phyloP scores from a whole-genome alignment of 2,329 filamentous ascomycete genomes.

The Drechslera avenae region DNA sequence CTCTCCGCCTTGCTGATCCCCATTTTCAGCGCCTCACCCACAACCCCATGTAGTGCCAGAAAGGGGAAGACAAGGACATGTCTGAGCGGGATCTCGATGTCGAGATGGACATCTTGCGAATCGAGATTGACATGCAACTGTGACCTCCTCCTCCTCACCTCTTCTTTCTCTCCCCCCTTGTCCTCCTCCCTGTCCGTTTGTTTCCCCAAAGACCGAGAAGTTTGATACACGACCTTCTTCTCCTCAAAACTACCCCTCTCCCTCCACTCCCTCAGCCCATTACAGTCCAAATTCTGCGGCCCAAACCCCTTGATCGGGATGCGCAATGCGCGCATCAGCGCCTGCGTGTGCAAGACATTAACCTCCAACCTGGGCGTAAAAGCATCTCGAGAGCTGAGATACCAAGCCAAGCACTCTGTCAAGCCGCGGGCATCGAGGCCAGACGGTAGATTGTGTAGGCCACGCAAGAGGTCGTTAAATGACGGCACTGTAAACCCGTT shows the following conservation, averaged over 20 bases:
- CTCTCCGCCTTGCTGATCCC: conserved; percentile 27
- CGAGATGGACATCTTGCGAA: conserved; percentile 9
- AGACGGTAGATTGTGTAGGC: conserved; percentile 22
- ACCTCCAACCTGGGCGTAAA: conserved; percentile 32
- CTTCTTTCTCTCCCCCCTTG: no score
- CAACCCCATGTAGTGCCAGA: conserved; percentile 18
- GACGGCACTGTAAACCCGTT: conserved; percentile 19
- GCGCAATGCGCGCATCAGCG: conserved; percentile 26
- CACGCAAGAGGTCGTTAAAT: conserved; percentile 28
- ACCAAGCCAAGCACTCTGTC: conserved; percentile 31
- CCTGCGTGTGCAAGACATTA: conserved; percentile 35
- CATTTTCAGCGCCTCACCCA: conserved; percentile 22
- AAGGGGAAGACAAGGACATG: conserved; percentile 31
- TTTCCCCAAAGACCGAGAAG: not conserved
- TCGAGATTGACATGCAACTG: conserved; percentile 15
- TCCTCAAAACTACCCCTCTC: conserved; percentile 16
- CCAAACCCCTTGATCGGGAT: conserved; percentile 20
- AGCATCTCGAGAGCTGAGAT: conserved; percentile 11
- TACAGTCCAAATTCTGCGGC: conserved; percentile 26
- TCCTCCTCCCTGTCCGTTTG: not conserved
- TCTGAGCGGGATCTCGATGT: conserved; percentile 15
- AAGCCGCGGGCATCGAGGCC: conserved; percentile 29
- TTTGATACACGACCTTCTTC: conserved; percentile 2
- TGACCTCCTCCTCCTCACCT: conserved; percentile 5
- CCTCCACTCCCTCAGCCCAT: conserved; percentile 28